Conservation (phyloP, 2,329 filamentous ascomycete genomes). For the Sarocladium strictum region DNA sequence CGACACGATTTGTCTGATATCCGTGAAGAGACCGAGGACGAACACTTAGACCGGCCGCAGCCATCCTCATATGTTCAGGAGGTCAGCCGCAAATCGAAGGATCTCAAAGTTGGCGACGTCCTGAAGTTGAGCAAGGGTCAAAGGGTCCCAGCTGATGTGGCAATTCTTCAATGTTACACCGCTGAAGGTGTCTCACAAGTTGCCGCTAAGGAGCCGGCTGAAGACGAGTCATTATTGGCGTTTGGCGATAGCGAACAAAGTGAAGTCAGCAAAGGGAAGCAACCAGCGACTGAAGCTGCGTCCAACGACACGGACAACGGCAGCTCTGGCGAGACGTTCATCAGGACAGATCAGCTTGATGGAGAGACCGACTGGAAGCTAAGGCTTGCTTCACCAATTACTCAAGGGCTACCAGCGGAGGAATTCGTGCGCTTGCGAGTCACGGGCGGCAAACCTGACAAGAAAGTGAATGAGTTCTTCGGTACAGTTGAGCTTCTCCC, state of each 20-base stretch:
- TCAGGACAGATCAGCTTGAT: slow-evolving; percentile 93
- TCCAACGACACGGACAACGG: slow-evolving; percentile 27
- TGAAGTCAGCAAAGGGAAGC: slow-evolving; percentile 25
- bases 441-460: slow-evolving; percentile 84
- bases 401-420: slow-evolving; percentile 67
- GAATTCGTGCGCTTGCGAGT: slow-evolving; percentile 68
- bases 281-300: slow-evolving; percentile 21
- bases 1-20: slow-evolving; percentile 52
- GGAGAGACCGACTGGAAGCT: slow-evolving; percentile 99
- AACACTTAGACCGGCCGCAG: slow-evolving; percentile 31
- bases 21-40: slow-evolving; percentile 59
- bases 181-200: slow-evolving; percentile 40
- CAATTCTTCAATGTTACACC: slow-evolving; percentile 78
- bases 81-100: slow-evolving; percentile 72
- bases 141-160: slow-evolving; percentile 86
- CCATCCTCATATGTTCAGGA: slow-evolving; percentile 55
- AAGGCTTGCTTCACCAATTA: slow-evolving; percentile 77
- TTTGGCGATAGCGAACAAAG: slow-evolving; percentile 28
- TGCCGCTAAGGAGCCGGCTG: slow-evolving; percentile 23
- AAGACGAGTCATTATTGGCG: slow-evolving; percentile 36
- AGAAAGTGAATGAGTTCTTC: slow-evolving; percentile 88
- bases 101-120: slow-evolving; percentile 93
- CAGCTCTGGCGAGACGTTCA: slow-evolving; percentile 79
- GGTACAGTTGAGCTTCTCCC: slow-evolving; percentile 77
- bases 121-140: slow-evolving; percentile 88